Base-by-base conservation (phyloP, 306 rosid genomes). In the Abrus pulchellus region DNA sequence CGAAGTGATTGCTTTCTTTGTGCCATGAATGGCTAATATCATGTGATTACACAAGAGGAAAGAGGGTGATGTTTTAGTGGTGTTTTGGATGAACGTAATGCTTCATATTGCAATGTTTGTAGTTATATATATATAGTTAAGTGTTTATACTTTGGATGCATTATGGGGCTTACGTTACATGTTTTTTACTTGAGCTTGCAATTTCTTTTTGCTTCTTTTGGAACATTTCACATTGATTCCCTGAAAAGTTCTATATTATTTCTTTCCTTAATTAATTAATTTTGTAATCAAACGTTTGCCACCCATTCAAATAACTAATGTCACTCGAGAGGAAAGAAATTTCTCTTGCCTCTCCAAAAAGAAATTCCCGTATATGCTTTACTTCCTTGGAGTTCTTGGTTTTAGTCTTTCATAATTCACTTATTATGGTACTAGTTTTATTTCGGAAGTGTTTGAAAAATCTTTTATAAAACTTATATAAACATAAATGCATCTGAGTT, bases 111-210 rank as follows among this genome's bases (percentile, higher is more conserved):
- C n/a, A 28, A 5, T 68, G 13, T 3, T 72, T 13, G 28, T 57
- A 67, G n/a, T 27, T 13, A 50, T 73, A 74, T 68, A 83, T 61
- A 78, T 83, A 73, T 68, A 64, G 61, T 54, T 68, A 40, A 78
- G 74, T 73, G 82, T 67, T 83, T 79, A 89, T 90, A 78, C 94
- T 87, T 80, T 77, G 14, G 84, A 80, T 40, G 84, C 76, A 36
- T 83, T 60, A 63, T 57, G 81, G 41, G 66, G 78, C 63, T 79
- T 74, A 48, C 76, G 33, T 45, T 20, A 6, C 68, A 55, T 77
- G 13, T 63, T 61, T 20, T 68, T 66, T 82, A 59, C 82, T 55
- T 72, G 69, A 76, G 49, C 71, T 34, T 11, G 50, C 57, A 73
- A 47, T 54, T 74, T 68, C 70, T 63, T 80, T 28, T 72, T 88